Conservation (phyloP, 441 rosid species). For the Pelargonium cotyledonis region DNA sequence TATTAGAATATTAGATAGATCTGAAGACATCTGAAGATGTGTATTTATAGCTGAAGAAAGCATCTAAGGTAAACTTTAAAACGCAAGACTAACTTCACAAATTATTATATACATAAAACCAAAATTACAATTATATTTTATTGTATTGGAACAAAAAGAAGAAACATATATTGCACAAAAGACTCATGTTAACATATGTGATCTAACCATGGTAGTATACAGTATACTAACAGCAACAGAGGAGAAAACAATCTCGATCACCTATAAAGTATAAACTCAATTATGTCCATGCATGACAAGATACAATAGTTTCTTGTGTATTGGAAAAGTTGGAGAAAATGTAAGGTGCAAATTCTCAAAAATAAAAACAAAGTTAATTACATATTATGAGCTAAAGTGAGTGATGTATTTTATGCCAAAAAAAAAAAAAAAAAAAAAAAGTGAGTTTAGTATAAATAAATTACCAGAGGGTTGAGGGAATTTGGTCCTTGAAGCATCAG, state of each 20-base stretch:
- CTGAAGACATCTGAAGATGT: too few relatives aligned
- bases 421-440: background rate
- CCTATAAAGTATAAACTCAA: background rate
- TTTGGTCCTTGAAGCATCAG: conserved; percentile 52
- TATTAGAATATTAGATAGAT: too few relatives aligned
- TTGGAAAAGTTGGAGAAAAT: background rate
- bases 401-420: background rate
- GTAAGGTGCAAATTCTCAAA: background rate
- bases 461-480: conserved; percentile 63
- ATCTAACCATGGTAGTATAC: background rate
- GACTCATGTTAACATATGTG: background rate
- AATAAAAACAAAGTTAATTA: background rate
- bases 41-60: too few relatives aligned
- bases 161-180: background rate
- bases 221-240: background rate
- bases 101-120: too few relatives aligned
- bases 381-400: conserved; percentile 8
- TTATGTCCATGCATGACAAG: background rate
- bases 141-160: too few relatives aligned
- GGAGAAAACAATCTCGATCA: background rate
- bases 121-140: too few relatives aligned
- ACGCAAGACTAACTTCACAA: too few relatives aligned
- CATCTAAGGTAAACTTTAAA: too few relatives aligned
- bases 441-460: conserved; percentile 1
- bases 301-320: background rate